Conservation (phyloP, 2,329 filamentous ascomycete species). For the Fusarium coffeatum region DNA sequence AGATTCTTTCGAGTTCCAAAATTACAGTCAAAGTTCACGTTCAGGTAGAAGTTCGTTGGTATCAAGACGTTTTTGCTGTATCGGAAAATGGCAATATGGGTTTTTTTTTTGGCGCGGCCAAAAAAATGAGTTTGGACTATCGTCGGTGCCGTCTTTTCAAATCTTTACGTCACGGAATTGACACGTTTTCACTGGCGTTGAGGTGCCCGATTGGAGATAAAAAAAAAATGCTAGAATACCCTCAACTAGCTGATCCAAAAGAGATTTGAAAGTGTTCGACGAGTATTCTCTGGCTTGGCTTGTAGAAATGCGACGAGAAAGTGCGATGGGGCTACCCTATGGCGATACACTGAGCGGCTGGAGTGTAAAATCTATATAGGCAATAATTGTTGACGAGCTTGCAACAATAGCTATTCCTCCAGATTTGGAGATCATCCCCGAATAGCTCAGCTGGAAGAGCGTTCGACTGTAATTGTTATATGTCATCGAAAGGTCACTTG, state of each 20-base stretch:
- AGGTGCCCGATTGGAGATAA: too few relatives aligned
- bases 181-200: too few relatives aligned
- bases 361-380: accelerated
- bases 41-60: too few relatives aligned
- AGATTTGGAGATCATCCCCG: constrained; percentile 17
- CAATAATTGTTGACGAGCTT: accelerated
- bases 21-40: background rate
- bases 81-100: too few relatives aligned
- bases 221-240: background rate
- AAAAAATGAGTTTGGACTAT: too few relatives aligned
- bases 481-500: constrained; percentile 34
- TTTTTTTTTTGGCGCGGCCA: too few relatives aligned
- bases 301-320: background rate
- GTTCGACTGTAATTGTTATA: constrained; percentile 32
- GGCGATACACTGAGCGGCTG: too few relatives aligned
- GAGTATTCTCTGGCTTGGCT: background rate
- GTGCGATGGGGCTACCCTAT: background rate
- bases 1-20: background rate
- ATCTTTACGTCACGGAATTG: too few relatives aligned
- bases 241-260: background rate
- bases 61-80: too few relatives aligned
- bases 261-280: too few relatives aligned
- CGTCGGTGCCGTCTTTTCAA: too few relatives aligned
- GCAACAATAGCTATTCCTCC: constrained; percentile 27
- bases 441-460: constrained; percentile 33